Evolutionary conservation across 2,329 filamentous ascomycete species (phyloP).

Genomic region (Fusarium poae): DNA sequence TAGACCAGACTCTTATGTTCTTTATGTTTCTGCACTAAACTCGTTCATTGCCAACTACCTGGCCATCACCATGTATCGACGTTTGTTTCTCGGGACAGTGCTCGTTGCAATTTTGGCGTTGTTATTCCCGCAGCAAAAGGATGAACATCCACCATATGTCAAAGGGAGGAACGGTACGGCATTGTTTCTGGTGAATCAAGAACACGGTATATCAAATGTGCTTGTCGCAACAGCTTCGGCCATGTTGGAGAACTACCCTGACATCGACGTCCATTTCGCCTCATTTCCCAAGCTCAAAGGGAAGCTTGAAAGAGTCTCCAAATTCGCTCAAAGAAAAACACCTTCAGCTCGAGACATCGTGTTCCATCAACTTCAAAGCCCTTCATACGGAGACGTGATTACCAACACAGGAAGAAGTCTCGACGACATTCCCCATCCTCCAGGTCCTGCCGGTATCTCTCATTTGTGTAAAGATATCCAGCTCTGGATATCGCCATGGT

Average conservation of each 20-base stretch:
- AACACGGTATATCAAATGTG: constrained; percentile 55
- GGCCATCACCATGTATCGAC: constrained; percentile 2
- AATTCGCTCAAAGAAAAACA: neutral
- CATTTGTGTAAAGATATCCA: constrained; percentile 6
- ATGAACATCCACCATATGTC: neutral
- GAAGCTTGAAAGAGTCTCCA: neutral
- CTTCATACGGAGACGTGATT: constrained; percentile 1
- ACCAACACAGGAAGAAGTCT: constrained; percentile 3
- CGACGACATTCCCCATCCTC: constrained; percentile 10
- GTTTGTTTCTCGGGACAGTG: neutral
- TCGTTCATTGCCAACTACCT: no score
- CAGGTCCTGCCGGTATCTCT: neutral
- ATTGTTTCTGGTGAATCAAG: constrained; percentile 20
- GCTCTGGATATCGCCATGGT: constrained; percentile 22
- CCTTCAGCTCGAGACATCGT: neutral
- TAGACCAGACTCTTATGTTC: no score
- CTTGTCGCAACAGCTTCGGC: constrained; percentile 54
- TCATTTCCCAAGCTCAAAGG: constrained; percentile 45
- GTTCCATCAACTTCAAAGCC: neutral
- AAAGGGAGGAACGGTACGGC: constrained; percentile 5
- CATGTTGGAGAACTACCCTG: constrained; percentile 51
- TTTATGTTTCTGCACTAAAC: no score
- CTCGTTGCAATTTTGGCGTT: neutral
- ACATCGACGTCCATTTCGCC: constrained; percentile 53
- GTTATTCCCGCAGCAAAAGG: neutral